Base-by-base conservation (phyloP, 768 basidiomycete genomes). In the Pisolithus microcarpus region DNA sequence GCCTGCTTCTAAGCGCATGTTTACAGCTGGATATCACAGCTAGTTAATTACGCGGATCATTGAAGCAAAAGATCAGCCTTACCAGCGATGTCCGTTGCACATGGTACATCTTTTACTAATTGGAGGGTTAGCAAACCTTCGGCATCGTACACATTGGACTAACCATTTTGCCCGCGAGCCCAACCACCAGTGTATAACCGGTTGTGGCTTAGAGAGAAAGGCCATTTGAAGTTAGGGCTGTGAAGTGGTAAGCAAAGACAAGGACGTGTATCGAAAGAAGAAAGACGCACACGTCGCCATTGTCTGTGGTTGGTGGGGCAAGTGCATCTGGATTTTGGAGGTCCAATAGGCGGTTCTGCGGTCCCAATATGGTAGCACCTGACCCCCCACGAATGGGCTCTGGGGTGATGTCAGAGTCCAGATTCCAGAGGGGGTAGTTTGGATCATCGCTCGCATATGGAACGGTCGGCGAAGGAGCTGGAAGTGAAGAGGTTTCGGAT, bases 141-240 rank as follows among this genome's bases (percentile, higher is more conserved):
- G n/a, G 9, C 15, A 43, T 7, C 44, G 4, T 21, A 10, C 16
- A 5, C 21, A 23, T 16, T 7, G 30, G 44, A 61, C 73, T 18
- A 47, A 77, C 82, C 53, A 54, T 80, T 85, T 61, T 83, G 76
- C 58, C 81, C 73, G 43, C 81, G 72, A 26, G 82, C 77, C 81
- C 82, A 85, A 2, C 84, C 84, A n/a, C 82, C 84, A 4, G 72
- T 70, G 47, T 76, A 74, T 7, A 85, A 56, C 31, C 79, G 77
- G 58, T 73, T 82, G 58, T 81, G 80, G 53, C 81, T 82, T 19
- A 81, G 61, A 44, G 75, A 69, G 59, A 83, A 80, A 0, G 82
- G 76, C 84, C 84, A 85, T 57, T 84, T 84, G 54, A 72, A 72
- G 55, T 82, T 83, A 0, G 52, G 47, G 1, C 70, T 74, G 48